Evolutionary conservation across 2,329 filamentous ascomycete species (phyloP).

Genomic region (Mycosphaerella arachidis): DNA sequence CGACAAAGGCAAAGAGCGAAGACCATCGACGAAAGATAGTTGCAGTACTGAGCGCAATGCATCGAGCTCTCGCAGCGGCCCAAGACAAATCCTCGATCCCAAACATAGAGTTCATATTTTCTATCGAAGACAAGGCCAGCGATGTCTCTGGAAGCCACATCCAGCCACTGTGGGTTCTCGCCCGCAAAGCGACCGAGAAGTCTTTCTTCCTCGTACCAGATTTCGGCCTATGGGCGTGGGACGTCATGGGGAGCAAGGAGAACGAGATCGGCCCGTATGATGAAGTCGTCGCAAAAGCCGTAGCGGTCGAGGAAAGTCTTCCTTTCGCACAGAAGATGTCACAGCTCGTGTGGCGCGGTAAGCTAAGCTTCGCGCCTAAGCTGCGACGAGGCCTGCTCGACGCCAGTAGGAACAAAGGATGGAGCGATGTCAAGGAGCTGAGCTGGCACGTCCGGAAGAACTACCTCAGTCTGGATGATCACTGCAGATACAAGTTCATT

Average conservation of each 20-base stretch:
- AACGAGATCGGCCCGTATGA: constrained; percentile 26
- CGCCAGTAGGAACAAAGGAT: constrained; percentile 28
- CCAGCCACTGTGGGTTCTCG: constrained; percentile 36
- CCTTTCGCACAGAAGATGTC: constrained; percentile 22
- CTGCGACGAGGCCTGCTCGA: constrained; percentile 31
- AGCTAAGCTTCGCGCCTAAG: constrained; percentile 24
- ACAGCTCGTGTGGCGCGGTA: constrained; percentile 31
- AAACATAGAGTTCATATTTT: constrained; percentile 48
- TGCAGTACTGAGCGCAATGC: constrained; percentile 40
- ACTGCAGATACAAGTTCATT: constrained; percentile 29
- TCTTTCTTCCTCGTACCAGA: constrained; percentile 49
- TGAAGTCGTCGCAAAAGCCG: constrained; percentile 35
- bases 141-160: constrained; percentile 29
- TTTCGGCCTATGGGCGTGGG: constrained; percentile 50
- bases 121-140: constrained; percentile 42
- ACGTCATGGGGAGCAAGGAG: constrained; percentile 43
- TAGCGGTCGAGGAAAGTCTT: constrained; percentile 15
- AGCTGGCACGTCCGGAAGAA: constrained; percentile 22
- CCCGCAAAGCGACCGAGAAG: constrained; percentile 31
- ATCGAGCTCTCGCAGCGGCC: constrained; percentile 45
- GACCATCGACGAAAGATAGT: constrained; percentile 25
- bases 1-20: constrained; percentile 23
- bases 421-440: constrained; percentile 35
- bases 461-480: constrained; percentile 23
- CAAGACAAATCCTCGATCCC: constrained; percentile 37